These are phyloP conservation scores for Solanum hybrid DNA, from an alignment of 305 asterid species.

Conservation along the genomic window DNA sequence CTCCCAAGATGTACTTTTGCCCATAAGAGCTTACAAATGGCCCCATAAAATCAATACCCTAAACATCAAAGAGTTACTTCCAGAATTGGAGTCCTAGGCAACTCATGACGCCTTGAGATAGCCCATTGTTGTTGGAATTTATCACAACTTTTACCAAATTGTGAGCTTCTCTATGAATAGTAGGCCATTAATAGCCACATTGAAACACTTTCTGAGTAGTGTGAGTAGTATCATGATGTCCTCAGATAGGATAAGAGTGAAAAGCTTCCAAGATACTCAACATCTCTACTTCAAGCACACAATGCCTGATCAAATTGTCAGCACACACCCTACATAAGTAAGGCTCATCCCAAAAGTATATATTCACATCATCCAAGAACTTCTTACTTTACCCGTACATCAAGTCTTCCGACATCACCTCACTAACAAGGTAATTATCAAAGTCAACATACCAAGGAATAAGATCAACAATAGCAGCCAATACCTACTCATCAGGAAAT, in stretches of 20 bases:
- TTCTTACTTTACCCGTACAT: background rate
- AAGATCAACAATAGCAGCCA: background rate
- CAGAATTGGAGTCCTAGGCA: background rate
- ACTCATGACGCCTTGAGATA: background rate
- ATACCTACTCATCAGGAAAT: background rate
- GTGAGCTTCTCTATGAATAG: background rate
- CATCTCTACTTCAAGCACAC: background rate
- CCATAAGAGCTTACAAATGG: background rate
- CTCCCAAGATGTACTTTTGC: background rate
- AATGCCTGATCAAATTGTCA: background rate
- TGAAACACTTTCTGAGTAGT: background rate
- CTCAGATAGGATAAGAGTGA: background rate
- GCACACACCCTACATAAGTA: background rate
- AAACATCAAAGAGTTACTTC: background rate
- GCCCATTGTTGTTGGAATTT: background rate
- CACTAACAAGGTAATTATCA: background rate
- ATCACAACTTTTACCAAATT: background rate
- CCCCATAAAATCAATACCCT: background rate
- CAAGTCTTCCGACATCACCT: background rate
- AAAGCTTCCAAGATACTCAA: background rate
- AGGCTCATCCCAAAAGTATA: background rate
- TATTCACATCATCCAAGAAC: background rate
- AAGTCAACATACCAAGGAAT: background rate
- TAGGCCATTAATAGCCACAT: background rate
- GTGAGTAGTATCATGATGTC: background rate